Base-by-base conservation (phyloP, 495 filamentous ascomycete species). In the Xylaria palmicola region DNA sequence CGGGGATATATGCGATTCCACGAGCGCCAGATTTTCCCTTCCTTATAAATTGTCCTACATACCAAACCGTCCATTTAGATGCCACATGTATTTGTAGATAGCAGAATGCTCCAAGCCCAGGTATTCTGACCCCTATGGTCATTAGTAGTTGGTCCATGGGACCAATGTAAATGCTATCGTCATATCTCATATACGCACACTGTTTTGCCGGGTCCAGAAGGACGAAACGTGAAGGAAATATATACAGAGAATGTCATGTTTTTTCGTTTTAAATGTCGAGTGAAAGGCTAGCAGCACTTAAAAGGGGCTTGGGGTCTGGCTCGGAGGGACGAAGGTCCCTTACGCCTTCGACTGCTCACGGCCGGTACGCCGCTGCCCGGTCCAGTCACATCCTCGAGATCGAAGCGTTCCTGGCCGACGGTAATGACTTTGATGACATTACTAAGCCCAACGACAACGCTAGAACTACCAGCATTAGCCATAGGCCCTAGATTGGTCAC, bases 401-500 rank as follows among this genome's bases (percentile, higher is more conserved):
- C 84, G 67, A 85, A 88, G 40, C 82, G 73, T 66, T 87, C 86
- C 59, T 84, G 81, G 24, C 86, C 86, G 6, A 85, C 73, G 29
- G 77, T 83, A 32, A 90, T 74, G 27, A 90, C 68, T 70, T 90
- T 90, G 60, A 90, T 78, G 1, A 81, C 76, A 56, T 90, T 87
- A 8, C 87, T 89, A 36, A 89, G 83, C 0, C 80, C 86, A 1
- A 91, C 79, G 1, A 85, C 88, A 13, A 90, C 77, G 45, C 80
- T 85, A 45, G 77, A 67, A 17, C 79, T 77, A 5, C 88, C 87
- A 5, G 88, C 68, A 55, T 76, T 75, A 5, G 75, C 71, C 59
- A 88, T 81, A 0, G 87, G 87, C 0, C 88, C 88, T 0, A 83
- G 70, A 51, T 74, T 76, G 15, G 78, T 79, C 15, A 89, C 85